These are phyloP conservation scores for Penicillium freii DNA, from an alignment of 2,329 filamentous ascomycete genomes.

Conservation along the genomic window DNA sequence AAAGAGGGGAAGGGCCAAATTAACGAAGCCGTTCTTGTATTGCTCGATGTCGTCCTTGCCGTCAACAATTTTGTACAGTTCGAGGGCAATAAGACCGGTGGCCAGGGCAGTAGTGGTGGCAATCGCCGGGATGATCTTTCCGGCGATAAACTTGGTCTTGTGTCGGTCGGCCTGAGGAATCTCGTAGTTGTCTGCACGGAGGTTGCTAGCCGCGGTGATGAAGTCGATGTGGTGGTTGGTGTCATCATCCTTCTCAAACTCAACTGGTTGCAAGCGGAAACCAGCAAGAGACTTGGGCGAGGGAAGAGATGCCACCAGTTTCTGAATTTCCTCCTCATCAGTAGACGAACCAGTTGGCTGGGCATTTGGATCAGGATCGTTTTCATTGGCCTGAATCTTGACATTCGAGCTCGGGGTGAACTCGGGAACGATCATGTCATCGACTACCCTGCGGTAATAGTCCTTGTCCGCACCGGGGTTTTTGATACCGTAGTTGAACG, in stretches of 20 bases:
- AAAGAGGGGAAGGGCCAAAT: slow-evolving; percentile 94
- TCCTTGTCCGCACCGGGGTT: slow-evolving; percentile 68
- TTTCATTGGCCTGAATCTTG: slow-evolving; percentile 96
- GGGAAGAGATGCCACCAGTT: slow-evolving; percentile 71
- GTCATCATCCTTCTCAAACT: slow-evolving; percentile 99
- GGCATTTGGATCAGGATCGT: slow-evolving; percentile 88
- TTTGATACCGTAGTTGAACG: slow-evolving; percentile 97
- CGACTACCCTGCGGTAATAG: slow-evolving; percentile 75
- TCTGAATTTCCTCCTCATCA: slow-evolving; percentile 72
- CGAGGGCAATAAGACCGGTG: slow-evolving; percentile 86
- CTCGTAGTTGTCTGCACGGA: slow-evolving; percentile 97
- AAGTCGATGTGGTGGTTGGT: slow-evolving; percentile 98
- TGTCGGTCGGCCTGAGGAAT: slow-evolving; percentile 89
- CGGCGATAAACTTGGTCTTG: slow-evolving; percentile 99
- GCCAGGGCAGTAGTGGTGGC: slow-evolving; percentile 95
- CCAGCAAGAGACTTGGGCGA: slow-evolving; percentile 76
- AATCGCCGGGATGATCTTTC: slow-evolving; percentile 98
- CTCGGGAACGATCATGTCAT: slow-evolving; percentile 93
- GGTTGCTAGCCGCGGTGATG: slow-evolving; percentile 94
- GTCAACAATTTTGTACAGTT: slow-evolving; percentile 95
- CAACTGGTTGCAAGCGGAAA: slow-evolving; percentile 86
- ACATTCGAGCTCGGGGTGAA: slow-evolving; percentile 86
- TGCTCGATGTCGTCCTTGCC: slow-evolving; percentile 96
- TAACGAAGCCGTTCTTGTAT: slow-evolving; percentile 99
- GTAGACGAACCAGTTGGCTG: slow-evolving; percentile 56